Base-by-base conservation (phyloP, 768 basidiomycete genomes). In the Sarcomyxa edulis region DNA sequence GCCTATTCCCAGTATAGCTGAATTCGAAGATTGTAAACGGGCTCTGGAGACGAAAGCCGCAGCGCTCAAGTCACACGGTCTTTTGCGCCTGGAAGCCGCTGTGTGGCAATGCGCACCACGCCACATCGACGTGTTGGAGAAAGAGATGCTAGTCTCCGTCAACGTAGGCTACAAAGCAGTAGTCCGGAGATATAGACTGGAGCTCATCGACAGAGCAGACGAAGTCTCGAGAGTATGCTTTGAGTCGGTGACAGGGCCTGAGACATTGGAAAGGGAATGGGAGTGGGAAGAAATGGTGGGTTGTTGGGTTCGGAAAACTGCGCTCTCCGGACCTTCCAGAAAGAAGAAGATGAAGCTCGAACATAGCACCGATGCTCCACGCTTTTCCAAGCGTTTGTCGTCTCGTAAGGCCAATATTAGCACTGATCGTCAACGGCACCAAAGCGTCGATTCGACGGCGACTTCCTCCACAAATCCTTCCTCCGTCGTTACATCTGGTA, bases 61-160 rank as follows among this genome's bases (percentile, higher is more conserved):
- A 3, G 39, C 50, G 8, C 51, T 79, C 11, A 52, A 56, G 14
- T 51, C 50, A 0, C 56, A 62, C 28, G 52, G 52, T 14, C 49
- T 76, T 11, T 58, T 62, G 6, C 56, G 46, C 6, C 59, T 74
- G 12, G 72, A 76, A 37, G 72, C 74, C 7, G 72, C 73, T 7
- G 47, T 78, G 16, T 78, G 72, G 69, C 62, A 66, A 11, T 73
- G 71, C 39, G 67, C 68, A 5, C 68, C 78, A 16, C 60, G 55
- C 26, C 60, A 69, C 41, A 58, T 76, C 37, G 76, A 78, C 29
- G n/a, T n/a, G n/a, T n/a, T n/a, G n/a, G n/a, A n/a, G n/a, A n/a
- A n/a, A n/a, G n/a, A n/a, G n/a, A n/a, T n/a, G n/a, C n/a, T n/a
- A n/a, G n/a, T n/a, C n/a, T n/a, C n/a, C n/a, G n/a, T n/a, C n/a